Conservation (phyloP, 2,329 filamentous ascomycete genomes). For the Macroventuria anomochaeta region DNA sequence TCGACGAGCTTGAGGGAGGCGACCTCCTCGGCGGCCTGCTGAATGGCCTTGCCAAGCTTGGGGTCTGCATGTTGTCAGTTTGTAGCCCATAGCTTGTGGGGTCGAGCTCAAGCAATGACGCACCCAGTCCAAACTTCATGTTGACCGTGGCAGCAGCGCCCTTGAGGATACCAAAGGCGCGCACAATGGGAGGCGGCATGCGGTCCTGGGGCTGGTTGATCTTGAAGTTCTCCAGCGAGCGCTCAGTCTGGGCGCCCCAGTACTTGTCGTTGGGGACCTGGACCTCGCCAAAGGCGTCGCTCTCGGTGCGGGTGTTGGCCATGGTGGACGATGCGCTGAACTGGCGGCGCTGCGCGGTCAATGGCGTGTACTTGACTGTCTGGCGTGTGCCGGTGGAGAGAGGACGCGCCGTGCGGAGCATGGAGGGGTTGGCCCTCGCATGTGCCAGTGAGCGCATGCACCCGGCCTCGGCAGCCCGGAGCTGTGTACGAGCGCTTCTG, state of each 20-base stretch:
- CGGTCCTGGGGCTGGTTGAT: slow-evolving; percentile 99
- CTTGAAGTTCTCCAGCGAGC: slow-evolving; percentile 95
- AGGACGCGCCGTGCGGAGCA: slow-evolving; percentile 31
- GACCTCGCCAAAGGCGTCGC: slow-evolving; percentile 97
- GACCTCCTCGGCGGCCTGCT: slow-evolving; percentile 92
- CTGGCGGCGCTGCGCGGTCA: slow-evolving; percentile 34
- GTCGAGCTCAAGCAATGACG: slow-evolving; percentile 33
- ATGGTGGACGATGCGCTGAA: slow-evolving; percentile 46
- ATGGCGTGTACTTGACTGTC: slow-evolving; percentile 24
- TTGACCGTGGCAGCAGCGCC: slow-evolving; percentile 95
- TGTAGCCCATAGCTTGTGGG: neutral
- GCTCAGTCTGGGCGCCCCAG: slow-evolving; percentile 98
- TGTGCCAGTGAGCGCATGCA: slow-evolving; percentile 44
- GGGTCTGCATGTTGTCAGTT: slow-evolving; percentile 65
- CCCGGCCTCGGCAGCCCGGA: slow-evolving; percentile 46
- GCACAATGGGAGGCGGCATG: slow-evolving; percentile 91
- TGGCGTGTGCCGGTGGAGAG: slow-evolving; percentile 38
- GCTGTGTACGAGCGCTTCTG: slow-evolving; percentile 40
- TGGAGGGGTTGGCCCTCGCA: slow-evolving; percentile 44
- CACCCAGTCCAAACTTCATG: slow-evolving; percentile 89
- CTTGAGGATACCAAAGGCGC: slow-evolving; percentile 96
- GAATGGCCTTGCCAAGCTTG: slow-evolving; percentile 88
- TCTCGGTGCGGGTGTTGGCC: slow-evolving; percentile 76
- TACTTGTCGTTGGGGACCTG: slow-evolving; percentile 92
- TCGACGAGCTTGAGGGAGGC: slow-evolving; percentile 91